A percentile compares a stretch with the other conserved stretches of the same genome.
Conservation (phyloP, 768 basidiomycete species). For the Agrocybe chaxingu region DNA sequence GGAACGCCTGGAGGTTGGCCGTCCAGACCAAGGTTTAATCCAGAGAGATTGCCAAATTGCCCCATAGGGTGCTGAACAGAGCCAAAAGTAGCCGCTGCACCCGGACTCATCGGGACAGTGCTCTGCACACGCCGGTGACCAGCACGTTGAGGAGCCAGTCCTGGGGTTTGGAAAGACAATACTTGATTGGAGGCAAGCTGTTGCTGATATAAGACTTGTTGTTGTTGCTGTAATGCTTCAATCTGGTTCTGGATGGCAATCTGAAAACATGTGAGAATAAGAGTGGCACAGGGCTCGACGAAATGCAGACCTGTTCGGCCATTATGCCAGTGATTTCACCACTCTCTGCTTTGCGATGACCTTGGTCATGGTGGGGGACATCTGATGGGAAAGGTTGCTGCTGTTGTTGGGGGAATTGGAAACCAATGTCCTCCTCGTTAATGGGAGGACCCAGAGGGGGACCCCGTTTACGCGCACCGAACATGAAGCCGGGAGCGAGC, state of each 20-base stretch:
- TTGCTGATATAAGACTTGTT: slow-evolving; percentile 86
- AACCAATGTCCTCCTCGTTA: slow-evolving; percentile 76
- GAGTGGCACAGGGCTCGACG: not conserved
- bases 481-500: slow-evolving; percentile 89
- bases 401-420: slow-evolving; percentile 80
- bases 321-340: slow-evolving; percentile 87
- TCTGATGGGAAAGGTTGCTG: slow-evolving; percentile 40
- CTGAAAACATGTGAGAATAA: slow-evolving; percentile 30
- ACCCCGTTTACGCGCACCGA: slow-evolving; percentile 65
- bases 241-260: slow-evolving; percentile 90
- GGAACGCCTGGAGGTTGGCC: slow-evolving; percentile 64
- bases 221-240: slow-evolving; percentile 86
- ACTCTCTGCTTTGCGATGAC: slow-evolving; percentile 57
- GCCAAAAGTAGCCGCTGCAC: slow-evolving; percentile 41
- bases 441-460: slow-evolving; percentile 68
- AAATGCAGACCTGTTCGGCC: slow-evolving; percentile 89
- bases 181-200: slow-evolving; percentile 88
- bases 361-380: slow-evolving; percentile 28
- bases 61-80: slow-evolving; percentile 58
- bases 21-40: slow-evolving; percentile 57
- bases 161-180: slow-evolving; percentile 74
- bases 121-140: slow-evolving; percentile 85
- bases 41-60: slow-evolving; percentile 57
- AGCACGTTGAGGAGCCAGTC: slow-evolving; percentile 60
- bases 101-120: slow-evolving; percentile 60